A percentile compares a stretch with the other conserved stretches of the same genome.
These are phyloP conservation scores for Mycena amicta DNA, from an alignment of 768 basidiomycete species.

Conservation along the genomic window DNA sequence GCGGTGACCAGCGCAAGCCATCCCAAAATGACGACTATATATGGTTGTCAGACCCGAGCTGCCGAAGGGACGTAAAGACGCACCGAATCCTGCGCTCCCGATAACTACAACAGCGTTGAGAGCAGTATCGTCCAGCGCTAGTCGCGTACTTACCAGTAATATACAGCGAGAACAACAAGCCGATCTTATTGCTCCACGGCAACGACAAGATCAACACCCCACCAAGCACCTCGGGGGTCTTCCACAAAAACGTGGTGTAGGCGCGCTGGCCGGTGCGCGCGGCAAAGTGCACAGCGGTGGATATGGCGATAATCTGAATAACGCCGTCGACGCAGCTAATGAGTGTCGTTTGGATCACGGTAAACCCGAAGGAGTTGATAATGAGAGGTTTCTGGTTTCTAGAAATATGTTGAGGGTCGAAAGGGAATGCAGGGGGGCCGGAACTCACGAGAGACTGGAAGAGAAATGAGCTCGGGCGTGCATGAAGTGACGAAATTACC, in stretches of 20 bases:
- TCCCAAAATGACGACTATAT: background rate
- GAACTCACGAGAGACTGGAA: too few relatives aligned
- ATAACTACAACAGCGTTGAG: too few relatives aligned
- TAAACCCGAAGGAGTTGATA: slow-evolving; percentile 56
- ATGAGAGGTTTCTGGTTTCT: slow-evolving; percentile 55
- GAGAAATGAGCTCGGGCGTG: too few relatives aligned
- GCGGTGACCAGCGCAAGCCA: background rate
- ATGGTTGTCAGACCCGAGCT: too few relatives aligned
- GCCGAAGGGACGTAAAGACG: too few relatives aligned
- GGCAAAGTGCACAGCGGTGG: slow-evolving; percentile 45
- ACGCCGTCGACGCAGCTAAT: slow-evolving; percentile 53
- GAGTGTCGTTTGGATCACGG: slow-evolving; percentile 53
- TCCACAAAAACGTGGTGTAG: background rate
- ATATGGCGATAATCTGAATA: slow-evolving; percentile 58
- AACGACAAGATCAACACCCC: slow-evolving; percentile 1
- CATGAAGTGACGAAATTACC: too few relatives aligned
- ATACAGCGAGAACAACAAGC: slow-evolving; percentile 34
- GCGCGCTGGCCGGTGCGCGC: background rate
- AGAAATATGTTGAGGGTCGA: too few relatives aligned
- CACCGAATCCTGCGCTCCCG: slow-evolving; percentile 6
- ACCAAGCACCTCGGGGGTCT: slow-evolving; percentile 12
- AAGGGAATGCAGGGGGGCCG: too few relatives aligned
- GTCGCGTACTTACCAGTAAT: slow-evolving; percentile 44
- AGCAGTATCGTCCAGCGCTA: too few relatives aligned
- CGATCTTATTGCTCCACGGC: slow-evolving; percentile 2